Evolutionary conservation across 2,329 filamentous ascomycete genomes (phyloP), one percentile per base, ranked within the genome.

Genomic region (Elsinoe perseae): DNA sequence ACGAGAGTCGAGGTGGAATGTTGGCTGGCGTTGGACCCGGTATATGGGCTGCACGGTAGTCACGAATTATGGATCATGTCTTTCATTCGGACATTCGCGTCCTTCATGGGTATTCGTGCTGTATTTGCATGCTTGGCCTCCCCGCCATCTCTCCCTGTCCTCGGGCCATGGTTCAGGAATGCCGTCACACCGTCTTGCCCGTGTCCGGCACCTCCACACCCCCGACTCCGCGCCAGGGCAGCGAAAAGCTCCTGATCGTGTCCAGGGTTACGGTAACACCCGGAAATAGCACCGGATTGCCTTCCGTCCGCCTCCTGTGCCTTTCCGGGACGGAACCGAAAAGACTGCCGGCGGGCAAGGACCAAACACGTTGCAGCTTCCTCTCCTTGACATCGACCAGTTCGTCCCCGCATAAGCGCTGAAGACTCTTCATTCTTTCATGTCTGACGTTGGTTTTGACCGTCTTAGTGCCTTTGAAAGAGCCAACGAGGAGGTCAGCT

Each of bases 1-100:
- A 90, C 66, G 85, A 89, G 69, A 77, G 81, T 23, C 62, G 70
- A 73, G 78, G 80, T 7, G 75, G 76, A 18, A 81, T 78, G 59
- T 38, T 52, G 48, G 48, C 28, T 20, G 66, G 66, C 20, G 53
- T 66, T 30, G 63, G 62, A 23, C 62, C 64, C 28, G 66, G 67
- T 9, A 66, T 70, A 50, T 70, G 69, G 69, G 67, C 66, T 18
- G 68, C 67, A 14, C 40, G 69, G 55, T 70, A 64, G 70, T 36
- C 25, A 44, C 30, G 27, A 28, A 9, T 27, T 54, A 43, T 42
- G 27, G 14, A 18, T 27, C 38, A 43, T 23, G 32, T 4, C 8
- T 54, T 28, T 54, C 34, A 43, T 44, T 27, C 5, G 8, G 10
- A n/a, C 20, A 14, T 16, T 28, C 8, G 14, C 12, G 9, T 43